phyloP scores from a whole-genome alignment of 192 early-diverging fungal species.

The Gamsiella multidivaricata region DNA sequence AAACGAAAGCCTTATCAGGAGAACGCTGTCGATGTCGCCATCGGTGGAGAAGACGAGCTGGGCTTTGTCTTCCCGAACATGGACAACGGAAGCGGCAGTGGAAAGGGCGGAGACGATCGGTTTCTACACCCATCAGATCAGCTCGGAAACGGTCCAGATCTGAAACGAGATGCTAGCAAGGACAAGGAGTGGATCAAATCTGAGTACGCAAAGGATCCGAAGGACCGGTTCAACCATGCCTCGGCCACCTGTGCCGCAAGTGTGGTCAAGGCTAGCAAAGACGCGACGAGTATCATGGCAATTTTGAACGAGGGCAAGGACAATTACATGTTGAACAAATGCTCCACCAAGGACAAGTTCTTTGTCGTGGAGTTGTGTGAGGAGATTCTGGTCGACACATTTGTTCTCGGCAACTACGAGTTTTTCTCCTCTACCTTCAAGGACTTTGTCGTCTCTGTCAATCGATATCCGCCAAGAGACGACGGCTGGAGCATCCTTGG shows the following conservation, averaged over 20 bases:
- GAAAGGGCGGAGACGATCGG: constrained; percentile 20
- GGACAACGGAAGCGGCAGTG: constrained; percentile 21
- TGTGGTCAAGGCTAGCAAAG: constrained; percentile 84
- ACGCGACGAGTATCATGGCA: constrained; percentile 81
- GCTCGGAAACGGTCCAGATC: constrained; percentile 31
- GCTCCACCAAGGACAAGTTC: constrained; percentile 78
- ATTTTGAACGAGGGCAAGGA: constrained; percentile 94
- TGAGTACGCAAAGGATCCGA: constrained; percentile 66
- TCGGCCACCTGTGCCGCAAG: constrained; percentile 94
- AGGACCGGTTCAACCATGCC: constrained; percentile 96
- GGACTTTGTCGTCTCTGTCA: constrained; percentile 83
- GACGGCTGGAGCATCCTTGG: constrained; percentile 86
- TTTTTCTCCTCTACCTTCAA: constrained; percentile 96
- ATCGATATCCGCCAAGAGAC: constrained; percentile 80
- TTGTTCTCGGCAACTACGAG: constrained; percentile 95
- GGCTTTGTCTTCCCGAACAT: constrained; percentile 42
- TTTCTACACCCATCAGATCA: constrained; percentile 20
- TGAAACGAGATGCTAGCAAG: not conserved
- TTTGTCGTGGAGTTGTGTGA: constrained; percentile 96
- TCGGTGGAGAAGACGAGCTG: constrained; percentile 46
- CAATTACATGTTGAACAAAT: constrained; percentile 95
- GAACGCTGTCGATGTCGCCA: constrained; percentile 37
- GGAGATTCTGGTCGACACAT: constrained; percentile 89
- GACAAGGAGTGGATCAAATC: constrained; percentile 43
- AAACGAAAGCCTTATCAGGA: constrained; percentile 51